Percentiles rank a stretch among this genome's conserved stretches.
These are phyloP conservation scores for Coprinopsis strossmayeri DNA, from an alignment of 768 basidiomycete genomes.

Conservation along the genomic window DNA sequence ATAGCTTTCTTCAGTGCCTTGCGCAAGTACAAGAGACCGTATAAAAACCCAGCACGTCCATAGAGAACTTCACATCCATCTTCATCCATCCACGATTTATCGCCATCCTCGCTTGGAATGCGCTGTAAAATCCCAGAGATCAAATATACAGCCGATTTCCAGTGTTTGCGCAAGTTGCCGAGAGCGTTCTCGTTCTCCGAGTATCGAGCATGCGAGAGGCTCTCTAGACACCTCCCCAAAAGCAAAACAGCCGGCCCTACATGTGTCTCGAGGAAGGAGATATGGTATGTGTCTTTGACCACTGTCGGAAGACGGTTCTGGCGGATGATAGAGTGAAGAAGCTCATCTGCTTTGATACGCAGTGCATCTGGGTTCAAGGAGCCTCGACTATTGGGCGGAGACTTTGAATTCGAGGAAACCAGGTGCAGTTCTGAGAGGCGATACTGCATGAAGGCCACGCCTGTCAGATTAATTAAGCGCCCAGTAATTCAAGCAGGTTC, in stretches of 20 bases:
- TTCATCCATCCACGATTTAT: slow-evolving; percentile 22
- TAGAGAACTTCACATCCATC: slow-evolving; percentile 54
- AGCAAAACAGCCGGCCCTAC: slow-evolving; percentile 32
- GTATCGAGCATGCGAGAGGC: background rate
- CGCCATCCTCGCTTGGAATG: slow-evolving; percentile 18
- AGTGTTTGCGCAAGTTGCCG: slow-evolving; percentile 9
- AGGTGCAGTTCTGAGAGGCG: slow-evolving; percentile 14
- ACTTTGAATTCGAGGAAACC: background rate
- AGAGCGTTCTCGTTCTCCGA: slow-evolving; percentile 18
- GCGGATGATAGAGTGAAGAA: slow-evolving; percentile 16
- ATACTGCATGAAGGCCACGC: slow-evolving; percentile 22
- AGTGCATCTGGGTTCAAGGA: slow-evolving; percentile 14
- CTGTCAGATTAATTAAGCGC: slow-evolving; percentile 11
- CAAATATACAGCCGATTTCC: slow-evolving; percentile 17
- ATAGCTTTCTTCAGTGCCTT: slow-evolving; percentile 10
- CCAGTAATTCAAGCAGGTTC: background rate
- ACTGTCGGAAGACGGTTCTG: slow-evolving; percentile 10
- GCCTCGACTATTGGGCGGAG: background rate
- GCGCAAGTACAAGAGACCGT: slow-evolving; percentile 43
- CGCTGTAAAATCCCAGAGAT: slow-evolving; percentile 18
- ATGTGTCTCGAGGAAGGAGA: slow-evolving; percentile 35
- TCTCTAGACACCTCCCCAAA: slow-evolving; percentile 19
- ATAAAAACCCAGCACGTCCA: slow-evolving; percentile 52
- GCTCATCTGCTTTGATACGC: slow-evolving; percentile 14
- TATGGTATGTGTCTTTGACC: slow-evolving; percentile 12